phyloP scores from a whole-genome alignment of 768 basidiomycete species.

The Leccinum rimulosum region DNA sequence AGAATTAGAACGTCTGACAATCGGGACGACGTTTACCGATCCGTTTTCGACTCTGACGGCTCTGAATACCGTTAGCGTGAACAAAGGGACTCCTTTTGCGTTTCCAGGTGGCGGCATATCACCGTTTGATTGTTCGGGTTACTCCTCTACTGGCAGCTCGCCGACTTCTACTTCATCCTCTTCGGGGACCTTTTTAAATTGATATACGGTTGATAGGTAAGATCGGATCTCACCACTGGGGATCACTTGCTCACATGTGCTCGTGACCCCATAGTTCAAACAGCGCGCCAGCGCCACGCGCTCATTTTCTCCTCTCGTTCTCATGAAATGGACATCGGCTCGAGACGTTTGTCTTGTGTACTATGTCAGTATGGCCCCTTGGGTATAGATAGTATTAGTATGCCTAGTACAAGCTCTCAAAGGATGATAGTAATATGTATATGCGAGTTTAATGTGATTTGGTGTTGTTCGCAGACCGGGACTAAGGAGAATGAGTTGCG shows the following conservation, averaged over 20 bases:
- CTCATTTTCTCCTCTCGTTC: not conserved
- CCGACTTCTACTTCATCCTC: conserved; percentile 10
- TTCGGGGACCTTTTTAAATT: conserved; percentile 7
- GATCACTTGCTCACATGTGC: not conserved
- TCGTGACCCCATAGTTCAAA: not conserved
- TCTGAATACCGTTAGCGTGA: not conserved
- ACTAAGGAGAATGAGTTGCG: no score
- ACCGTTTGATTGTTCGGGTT: conserved; percentile 18
- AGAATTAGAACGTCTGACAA: conserved; percentile 17
- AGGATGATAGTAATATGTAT: not conserved
- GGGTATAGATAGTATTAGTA: conserved; percentile 5
- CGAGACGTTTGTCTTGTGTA: conserved; percentile 5
- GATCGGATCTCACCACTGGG: not conserved
- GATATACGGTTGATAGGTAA: not conserved
- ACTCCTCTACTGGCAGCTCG: conserved; percentile 1
- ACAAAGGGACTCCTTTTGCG: not conserved
- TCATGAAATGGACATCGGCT: conserved; percentile 9
- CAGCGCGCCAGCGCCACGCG: not conserved
- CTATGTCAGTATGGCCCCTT: not conserved
- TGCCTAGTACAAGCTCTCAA: not conserved
- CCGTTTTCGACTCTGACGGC: conserved; percentile 16
- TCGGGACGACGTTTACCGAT: conserved; percentile 23
- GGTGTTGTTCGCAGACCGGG: not conserved
- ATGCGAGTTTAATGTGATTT: conserved; percentile 1
- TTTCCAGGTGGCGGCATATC: conserved; percentile 11